phyloP scores from a whole-genome alignment of 306 rosid species.

The Echinosophora koreensis region DNA sequence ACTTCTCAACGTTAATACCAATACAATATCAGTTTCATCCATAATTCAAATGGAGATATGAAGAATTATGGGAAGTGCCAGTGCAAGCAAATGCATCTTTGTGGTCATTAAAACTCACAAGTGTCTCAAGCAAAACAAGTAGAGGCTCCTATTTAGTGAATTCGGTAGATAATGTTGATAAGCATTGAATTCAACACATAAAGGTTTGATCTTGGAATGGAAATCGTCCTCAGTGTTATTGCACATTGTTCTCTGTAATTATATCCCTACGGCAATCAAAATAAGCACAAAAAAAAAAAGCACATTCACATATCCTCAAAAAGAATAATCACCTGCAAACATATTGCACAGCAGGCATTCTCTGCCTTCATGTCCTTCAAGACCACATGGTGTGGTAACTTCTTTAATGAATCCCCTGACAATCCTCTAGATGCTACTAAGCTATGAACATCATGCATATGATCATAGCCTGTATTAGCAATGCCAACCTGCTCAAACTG shows the following conservation, averaged over 20 bases:
- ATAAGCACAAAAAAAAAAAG: not conserved
- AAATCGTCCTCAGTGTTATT: not conserved
- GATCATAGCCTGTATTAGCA: conserved; percentile 55
- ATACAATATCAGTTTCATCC: conserved; percentile 22
- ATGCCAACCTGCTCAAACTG: conserved; percentile 63
- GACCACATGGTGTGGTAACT: conserved; percentile 66
- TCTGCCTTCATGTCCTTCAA: conserved; percentile 60
- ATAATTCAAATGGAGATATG: conserved; percentile 10
- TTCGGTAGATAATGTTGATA: not conserved
- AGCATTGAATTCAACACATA: conserved; percentile 3
- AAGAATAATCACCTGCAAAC: conserved; percentile 72
- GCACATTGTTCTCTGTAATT: not conserved
- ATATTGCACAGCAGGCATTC: conserved; percentile 66
- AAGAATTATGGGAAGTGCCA: conserved; percentile 16
- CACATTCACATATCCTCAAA: conserved; percentile 27
- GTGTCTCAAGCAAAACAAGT: conserved; percentile 16
- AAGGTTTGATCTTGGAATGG: conserved; percentile 22
- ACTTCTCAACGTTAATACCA: conserved; percentile 26
- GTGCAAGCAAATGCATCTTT: conserved; percentile 19
- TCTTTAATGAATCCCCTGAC: conserved; percentile 66
- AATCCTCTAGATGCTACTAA: conserved; percentile 64
- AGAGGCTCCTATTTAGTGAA: not conserved
- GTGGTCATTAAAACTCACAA: not conserved
- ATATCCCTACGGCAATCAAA: not conserved
- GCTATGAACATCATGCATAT: conserved; percentile 56